These are phyloP conservation scores for Annulohypoxylon stygium DNA, from an alignment of 495 filamentous ascomycete genomes.

Conservation along the genomic window DNA sequence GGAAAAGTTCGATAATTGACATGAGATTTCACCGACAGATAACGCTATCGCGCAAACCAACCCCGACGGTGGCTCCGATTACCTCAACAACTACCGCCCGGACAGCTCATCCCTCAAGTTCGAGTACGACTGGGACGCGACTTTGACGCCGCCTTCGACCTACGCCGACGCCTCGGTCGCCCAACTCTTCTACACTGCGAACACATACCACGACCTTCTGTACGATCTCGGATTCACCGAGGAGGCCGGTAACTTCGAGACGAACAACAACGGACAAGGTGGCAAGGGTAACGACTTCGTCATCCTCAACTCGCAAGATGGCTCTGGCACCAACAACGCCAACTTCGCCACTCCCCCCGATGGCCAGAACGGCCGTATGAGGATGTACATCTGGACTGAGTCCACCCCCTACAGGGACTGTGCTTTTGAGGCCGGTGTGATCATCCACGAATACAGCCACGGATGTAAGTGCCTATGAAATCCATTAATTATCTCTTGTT, in stretches of 20 bases:
- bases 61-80: conserved; percentile 53
- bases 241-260: conserved; percentile 67
- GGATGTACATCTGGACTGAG: conserved; percentile 63
- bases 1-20: conserved; percentile 16
- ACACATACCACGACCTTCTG: conserved; percentile 66
- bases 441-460: conserved; percentile 64
- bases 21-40: conserved; percentile 43
- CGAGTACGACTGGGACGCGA: conserved; percentile 56
- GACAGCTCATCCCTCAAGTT: conserved; percentile 52
- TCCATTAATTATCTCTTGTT: neutral
- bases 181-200: conserved; percentile 68
- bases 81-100: conserved; percentile 59
- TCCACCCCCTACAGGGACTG: conserved; percentile 61
- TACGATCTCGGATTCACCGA: conserved; percentile 68
- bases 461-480: conserved; percentile 50
- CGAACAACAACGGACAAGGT: conserved; percentile 63
- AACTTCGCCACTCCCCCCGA: conserved; percentile 66
- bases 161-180: conserved; percentile 62
- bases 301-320: conserved; percentile 67
- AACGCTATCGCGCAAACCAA: conserved; percentile 64
- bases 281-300: conserved; percentile 64
- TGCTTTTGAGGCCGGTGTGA: conserved; percentile 60
- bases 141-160: conserved; percentile 48
- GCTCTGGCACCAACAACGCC: conserved; percentile 65
- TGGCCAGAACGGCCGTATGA: conserved; percentile 62